Evolutionary conservation across 192 early-diverging fungal genomes (phyloP), one percentile per base, ranked within the genome.

Genomic region (Entomortierella beljakovae): DNA sequence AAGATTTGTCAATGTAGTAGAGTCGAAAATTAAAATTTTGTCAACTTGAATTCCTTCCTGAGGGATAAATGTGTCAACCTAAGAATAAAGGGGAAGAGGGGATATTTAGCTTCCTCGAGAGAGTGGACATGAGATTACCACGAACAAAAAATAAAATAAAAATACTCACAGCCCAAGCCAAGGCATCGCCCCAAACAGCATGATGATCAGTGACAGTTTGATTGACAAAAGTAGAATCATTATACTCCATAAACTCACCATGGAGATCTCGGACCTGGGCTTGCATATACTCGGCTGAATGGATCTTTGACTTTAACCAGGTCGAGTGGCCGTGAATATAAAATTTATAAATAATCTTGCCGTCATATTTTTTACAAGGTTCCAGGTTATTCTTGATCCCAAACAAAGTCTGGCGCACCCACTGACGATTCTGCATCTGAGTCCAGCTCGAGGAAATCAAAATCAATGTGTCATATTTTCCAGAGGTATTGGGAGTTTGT

Each of bases 211-310:
- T 51, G 26, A 57, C 59, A 31, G 68, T 71, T 53, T 34, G 18
- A 26, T 65, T 71, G 52, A 56, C 59, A 46, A 58, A 73, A 50
- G 32, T 34, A 43, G 63, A 32, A 54, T 89, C 88, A 34, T 82
- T 73, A 72, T 66, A 89, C 66, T 89, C 88, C 67, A 87, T 87
- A 7, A 76, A 76, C 59, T 89, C 88, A 10, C 80, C 80, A 29
- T 82, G 72, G 49, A 87, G 56, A 49, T 67, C 62, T 57, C 83
- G 48, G 51, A 68, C 51, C 34, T 43, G 52, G 26, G 50, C 33
- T 51, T 86, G 65, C 76, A 64, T 64, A 64, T 43, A 63, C 51
- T 63, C 34, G 29, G 80, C 26, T 9, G 61, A 69, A 32, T 81
- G 68, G 57, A 73, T 46, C 0, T 22, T 9, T 34, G 57, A 10